A percentile compares a stretch with the other conserved stretches of the same genome.
These are phyloP conservation scores for Fusarium setosum DNA, from an alignment of 2,329 filamentous ascomycete species.

Conservation along the genomic window DNA sequence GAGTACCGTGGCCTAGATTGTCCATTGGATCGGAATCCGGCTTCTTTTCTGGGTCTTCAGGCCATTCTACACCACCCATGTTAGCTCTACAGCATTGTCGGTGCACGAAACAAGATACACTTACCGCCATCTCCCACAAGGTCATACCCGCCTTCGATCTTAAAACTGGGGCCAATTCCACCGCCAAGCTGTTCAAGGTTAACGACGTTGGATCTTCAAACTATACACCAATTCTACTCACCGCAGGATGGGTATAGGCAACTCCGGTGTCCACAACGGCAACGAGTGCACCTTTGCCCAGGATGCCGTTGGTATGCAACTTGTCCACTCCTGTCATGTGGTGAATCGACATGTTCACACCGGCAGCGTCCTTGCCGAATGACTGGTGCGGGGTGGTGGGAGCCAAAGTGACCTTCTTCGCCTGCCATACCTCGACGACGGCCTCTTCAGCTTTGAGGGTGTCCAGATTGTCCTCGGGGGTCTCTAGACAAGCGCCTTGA, in stretches of 20 bases:
- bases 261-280: not conserved
- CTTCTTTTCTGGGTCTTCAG: constrained; percentile 1
- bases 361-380: not conserved
- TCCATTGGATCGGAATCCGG: constrained; percentile 46
- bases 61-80: not conserved
- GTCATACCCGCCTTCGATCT: constrained; percentile 41
- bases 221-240: not conserved
- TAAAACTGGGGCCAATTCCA: constrained; percentile 39
- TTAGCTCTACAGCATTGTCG: not conserved
- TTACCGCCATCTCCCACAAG: constrained; percentile 33
- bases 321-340: constrained; percentile 1
- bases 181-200: constrained; percentile 33
- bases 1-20: constrained; percentile 26
- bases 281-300: not conserved
- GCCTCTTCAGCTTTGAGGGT: not conserved
- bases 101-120: not conserved
- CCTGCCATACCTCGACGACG: not conserved
- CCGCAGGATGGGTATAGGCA: not conserved
- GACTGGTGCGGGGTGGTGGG: not conserved
- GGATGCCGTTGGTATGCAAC: not conserved
- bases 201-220: not conserved
- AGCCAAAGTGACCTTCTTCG: not conserved
- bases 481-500: not conserved
- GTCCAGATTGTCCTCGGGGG: not conserved
- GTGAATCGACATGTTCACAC: not conserved